Conservation (phyloP, 1,139 yeast genomes). For the Nakaseomyces glabratus region DNA sequence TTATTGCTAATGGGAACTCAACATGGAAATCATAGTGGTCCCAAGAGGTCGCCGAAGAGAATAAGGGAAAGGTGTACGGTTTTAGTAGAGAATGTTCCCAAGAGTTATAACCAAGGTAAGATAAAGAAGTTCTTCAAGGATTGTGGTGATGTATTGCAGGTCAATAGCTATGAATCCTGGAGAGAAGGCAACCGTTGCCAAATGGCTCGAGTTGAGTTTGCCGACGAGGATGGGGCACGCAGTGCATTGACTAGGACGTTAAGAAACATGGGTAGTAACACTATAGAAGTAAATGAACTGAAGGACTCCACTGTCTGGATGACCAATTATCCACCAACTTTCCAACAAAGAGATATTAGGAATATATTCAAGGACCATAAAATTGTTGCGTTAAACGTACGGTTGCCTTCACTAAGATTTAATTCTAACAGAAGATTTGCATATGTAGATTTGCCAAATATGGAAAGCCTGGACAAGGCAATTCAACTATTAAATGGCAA, state of each 20-base stretch:
- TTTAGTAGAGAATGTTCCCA: slow-evolving; percentile 28
- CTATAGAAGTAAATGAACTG: slow-evolving; percentile 37
- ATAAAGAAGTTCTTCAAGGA: slow-evolving; percentile 43
- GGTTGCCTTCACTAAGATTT: slow-evolving; percentile 59
- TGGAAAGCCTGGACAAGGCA: slow-evolving; percentile 42
- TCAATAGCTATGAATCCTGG: slow-evolving; percentile 29
- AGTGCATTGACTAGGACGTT: slow-evolving; percentile 54
- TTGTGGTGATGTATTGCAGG: slow-evolving; percentile 48
- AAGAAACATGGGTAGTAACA: slow-evolving; percentile 39
- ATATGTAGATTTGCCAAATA: slow-evolving; percentile 48
- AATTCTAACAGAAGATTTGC: slow-evolving; percentile 62
- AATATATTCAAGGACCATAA: slow-evolving; percentile 42
- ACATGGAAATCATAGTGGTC: neutral
- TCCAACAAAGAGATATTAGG: slow-evolving; percentile 36
- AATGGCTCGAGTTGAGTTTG: slow-evolving; percentile 50
- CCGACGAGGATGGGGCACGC: slow-evolving; percentile 40
- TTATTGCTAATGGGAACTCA: too few relatives aligned
- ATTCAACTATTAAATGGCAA: slow-evolving; percentile 38
- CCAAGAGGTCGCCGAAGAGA: neutral
- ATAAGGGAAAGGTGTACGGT: slow-evolving; percentile 22
- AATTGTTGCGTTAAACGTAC: slow-evolving; percentile 38
- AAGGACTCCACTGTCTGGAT: slow-evolving; percentile 32
- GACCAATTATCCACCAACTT: slow-evolving; percentile 64
- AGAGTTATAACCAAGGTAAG: slow-evolving; percentile 26
- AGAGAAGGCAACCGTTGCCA: slow-evolving; percentile 15